Percentiles rank a stretch among this genome's conserved stretches.
phyloP scores from a whole-genome alignment of 73 alveolate genomes.

The Uronychia setigera region DNA sequence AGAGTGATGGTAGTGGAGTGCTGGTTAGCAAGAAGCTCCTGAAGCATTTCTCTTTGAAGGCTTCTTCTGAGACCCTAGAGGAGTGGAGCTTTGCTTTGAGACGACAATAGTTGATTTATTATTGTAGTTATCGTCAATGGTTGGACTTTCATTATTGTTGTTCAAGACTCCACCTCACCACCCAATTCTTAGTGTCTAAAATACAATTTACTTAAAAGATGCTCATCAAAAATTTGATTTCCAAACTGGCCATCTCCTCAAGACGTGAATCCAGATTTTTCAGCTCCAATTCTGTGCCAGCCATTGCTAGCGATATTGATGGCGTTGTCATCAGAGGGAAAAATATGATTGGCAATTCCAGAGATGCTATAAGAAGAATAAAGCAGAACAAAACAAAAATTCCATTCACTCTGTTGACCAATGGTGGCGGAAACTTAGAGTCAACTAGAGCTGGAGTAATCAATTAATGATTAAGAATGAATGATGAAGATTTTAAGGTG shows the following conservation, averaged over 20 bases:
- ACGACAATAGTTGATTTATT: too few species aligned
- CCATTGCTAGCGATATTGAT: conserved; percentile 77
- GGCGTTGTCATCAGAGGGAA: conserved; percentile 80
- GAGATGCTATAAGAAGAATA: conserved; percentile 41
- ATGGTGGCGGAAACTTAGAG: conserved; percentile 83
- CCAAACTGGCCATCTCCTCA: too few species aligned
- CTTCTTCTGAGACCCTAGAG: background rate
- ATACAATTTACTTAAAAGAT: too few species aligned
- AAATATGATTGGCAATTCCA: conserved; percentile 39
- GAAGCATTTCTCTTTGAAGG: background rate
- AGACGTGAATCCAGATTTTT: too few species aligned
- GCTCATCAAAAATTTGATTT: too few species aligned
- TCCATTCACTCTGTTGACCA: conserved; percentile 71
- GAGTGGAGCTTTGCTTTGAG: too few species aligned
- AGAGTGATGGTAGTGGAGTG: background rate
- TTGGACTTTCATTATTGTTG: background rate
- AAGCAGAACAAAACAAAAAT: conserved; percentile 35
- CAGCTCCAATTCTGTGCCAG: too few species aligned
- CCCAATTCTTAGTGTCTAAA: too few species aligned
- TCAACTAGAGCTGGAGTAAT: conserved; percentile 59
- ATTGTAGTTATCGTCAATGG: too few species aligned
- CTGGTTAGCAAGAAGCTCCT: background rate
- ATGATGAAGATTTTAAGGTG: conserved; percentile 38
- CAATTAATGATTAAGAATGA: conserved; percentile 34
- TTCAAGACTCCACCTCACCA: too few species aligned